Base-by-base conservation (phyloP, 352 stramenopile species). In the Pythium folliculosum region DNA sequence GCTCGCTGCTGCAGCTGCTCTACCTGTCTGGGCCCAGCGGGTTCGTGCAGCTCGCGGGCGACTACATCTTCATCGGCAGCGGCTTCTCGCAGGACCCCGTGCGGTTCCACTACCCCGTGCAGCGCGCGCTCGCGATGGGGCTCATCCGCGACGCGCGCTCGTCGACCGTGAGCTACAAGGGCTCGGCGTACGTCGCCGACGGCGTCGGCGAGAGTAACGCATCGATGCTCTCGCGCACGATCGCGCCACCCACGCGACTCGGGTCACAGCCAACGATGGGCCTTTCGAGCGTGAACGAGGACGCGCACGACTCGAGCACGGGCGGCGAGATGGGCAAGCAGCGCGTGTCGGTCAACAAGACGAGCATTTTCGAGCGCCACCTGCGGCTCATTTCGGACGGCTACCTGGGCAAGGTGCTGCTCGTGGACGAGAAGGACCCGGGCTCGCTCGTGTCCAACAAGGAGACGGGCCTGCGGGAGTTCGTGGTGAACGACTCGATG, bases 21-120 rank as follows among this genome's bases (percentile, higher is more conserved):
- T 88, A 83, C 35, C 62, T 72, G 45, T 88, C 77, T 0, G 80
- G 81, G 19, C 79, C 77, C 5, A 90, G 81, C 13, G 81, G 73
- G 6, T 70, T 77, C 19, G 71, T 88, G 9, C 66, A 76, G 13
- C 54, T 88, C 22, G 75, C 77, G 32, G 79, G 74, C 51, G 81
- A 88, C 71, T 86, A 81, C 60, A 58, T 88, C 19, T 88, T 88
- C 21, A 43, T 76, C 5, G 74, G 74, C 9, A 77, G 65, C 30
- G 77, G 76, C 1, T 87, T 87, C 45, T 74, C 75, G 0, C 54
- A 71, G 2, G 66, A 74, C 13, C 73, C 70, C 0, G 48, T 78
- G 22, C 60, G 69, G 38, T 82, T 84, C 23, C 56, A 65, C 17
- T 87, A 84, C 45, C 63, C 69, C 0, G 54, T 77, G 10, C 72